These are phyloP conservation scores for Acanthamoeba culbertsoni DNA, from an alignment of 208 protist genomes.

Conservation along the genomic window DNA sequence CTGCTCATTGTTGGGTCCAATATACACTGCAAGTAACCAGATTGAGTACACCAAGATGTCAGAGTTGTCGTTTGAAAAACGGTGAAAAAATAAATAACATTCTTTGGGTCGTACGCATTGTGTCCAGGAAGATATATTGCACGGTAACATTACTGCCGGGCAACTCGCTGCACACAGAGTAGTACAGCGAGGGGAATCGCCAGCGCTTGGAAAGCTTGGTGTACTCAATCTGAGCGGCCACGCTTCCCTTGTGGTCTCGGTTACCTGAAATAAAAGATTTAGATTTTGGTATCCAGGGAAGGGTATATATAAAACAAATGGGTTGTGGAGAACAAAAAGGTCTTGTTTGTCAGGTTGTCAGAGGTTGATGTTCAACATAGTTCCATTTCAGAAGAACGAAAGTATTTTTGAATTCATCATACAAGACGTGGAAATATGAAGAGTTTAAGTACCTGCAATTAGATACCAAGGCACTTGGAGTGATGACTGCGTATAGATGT, in stretches of 20 bases:
- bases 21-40: not conserved
- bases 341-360: slow-evolving; percentile 20
- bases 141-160: not conserved
- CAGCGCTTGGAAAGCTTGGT: not conserved
- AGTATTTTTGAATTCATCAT: not conserved
- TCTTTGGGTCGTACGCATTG: not conserved
- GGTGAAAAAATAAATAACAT: not conserved
- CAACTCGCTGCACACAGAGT: not conserved
- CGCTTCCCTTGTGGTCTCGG: slow-evolving; percentile 61
- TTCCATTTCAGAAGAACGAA: slow-evolving; percentile 19
- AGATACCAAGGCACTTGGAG: slow-evolving; percentile 21
- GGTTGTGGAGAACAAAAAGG: not conserved
- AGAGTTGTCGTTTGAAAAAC: not conserved
- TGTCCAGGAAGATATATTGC: slow-evolving; percentile 12
- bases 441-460: not conserved
- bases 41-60: not conserved
- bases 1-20: not conserved
- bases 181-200: slow-evolving; percentile 22
- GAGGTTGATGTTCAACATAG: slow-evolving; percentile 15
- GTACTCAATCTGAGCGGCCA: slow-evolving; percentile 65
- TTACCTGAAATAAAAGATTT: slow-evolving; percentile 43
- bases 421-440: not conserved
- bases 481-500: slow-evolving; percentile 57
- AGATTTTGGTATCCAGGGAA: not conserved
- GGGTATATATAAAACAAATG: not conserved